Base-by-base conservation (phyloP, 1,284 basidiomycete genomes). In the Neolentinus lepideus region DNA sequence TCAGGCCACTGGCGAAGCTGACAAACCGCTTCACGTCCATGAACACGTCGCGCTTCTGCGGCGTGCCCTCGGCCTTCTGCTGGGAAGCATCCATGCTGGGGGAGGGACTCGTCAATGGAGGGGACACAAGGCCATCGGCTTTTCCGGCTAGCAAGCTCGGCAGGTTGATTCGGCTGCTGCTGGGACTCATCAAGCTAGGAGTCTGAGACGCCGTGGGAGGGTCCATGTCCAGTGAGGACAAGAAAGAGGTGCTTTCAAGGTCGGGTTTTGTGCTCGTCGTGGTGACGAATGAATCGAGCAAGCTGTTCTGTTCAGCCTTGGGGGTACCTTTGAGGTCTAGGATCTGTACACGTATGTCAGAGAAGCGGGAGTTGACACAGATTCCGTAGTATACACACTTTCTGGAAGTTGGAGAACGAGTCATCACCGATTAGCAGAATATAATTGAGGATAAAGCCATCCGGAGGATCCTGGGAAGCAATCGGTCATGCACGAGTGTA, bases 321-420 rank as follows among this genome's bases (percentile, higher is more conserved):
- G 91, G 84, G 0, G 94, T 92, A 10, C 95, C 96, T 68, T 97
- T 98, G 56, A 99, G 81, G 68, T 99, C 96, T 25, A 99, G 81
- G 56, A 96, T 90, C 92, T 94, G 61, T n/a, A 52, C 27, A 4
- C 31, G 27, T 51, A 14, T 22, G 35, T 58, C n/a, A 54, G n/a
- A 26, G 50, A 26, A 38, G n/a, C 27, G 12, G 16, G 21, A 33
- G 25, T 47, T 26, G 43, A 8, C 56, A 21, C 10, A n/a, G n/a
- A 4, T 4, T 25, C 43, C 16, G 43, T 4, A 12, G 43, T 12
- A 19, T 29, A 54, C 73, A 3, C 36, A 91, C 92, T 81, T 99
- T 99, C 77, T 99, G 97, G 74, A 98, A 98, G 70, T 98, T 97
- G 25, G 88, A 89, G 69, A 94, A 94, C 0, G 92, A 94, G 14